Conservation (phyloP, 441 rosid species). For the Gossypium trilobum region DNA sequence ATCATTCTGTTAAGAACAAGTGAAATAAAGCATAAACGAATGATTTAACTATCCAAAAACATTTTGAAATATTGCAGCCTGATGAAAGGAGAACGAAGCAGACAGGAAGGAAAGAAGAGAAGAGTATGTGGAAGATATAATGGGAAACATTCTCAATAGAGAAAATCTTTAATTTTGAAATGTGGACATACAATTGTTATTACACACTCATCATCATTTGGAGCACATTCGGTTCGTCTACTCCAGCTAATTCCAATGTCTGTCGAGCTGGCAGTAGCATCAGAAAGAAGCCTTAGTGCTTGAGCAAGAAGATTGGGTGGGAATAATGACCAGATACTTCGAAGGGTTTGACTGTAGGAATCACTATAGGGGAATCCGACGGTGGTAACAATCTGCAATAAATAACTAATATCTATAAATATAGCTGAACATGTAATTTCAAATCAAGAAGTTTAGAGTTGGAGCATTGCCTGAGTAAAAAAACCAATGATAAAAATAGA, state of each 20-base stretch:
- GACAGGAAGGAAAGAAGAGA: background rate
- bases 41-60: background rate
- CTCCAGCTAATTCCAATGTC: conserved; percentile 76
- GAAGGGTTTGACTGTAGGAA: conserved; percentile 8
- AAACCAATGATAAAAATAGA: conserved; percentile 63
- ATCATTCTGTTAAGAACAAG: conserved; percentile 45
- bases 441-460: conserved; percentile 8
- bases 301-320: conserved; percentile 77
- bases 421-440: conserved; percentile 14
- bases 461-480: conserved; percentile 63
- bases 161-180: conserved; percentile 3
- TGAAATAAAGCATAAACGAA: conserved; percentile 14
- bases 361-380: conserved; percentile 53
- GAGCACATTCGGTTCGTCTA: conserved; percentile 39
- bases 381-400: conserved; percentile 42
- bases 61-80: background rate
- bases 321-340: conserved; percentile 67
- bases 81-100: background rate
- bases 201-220: conserved; percentile 37
- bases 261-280: conserved; percentile 44
- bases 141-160: background rate
- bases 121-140: background rate
- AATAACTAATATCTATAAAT: conserved; percentile 17
- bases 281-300: conserved; percentile 39
- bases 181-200: conserved; percentile 55